Conservation (phyloP, 1,284 basidiomycete genomes). For the Pyrrhoderma lamaoense region DNA sequence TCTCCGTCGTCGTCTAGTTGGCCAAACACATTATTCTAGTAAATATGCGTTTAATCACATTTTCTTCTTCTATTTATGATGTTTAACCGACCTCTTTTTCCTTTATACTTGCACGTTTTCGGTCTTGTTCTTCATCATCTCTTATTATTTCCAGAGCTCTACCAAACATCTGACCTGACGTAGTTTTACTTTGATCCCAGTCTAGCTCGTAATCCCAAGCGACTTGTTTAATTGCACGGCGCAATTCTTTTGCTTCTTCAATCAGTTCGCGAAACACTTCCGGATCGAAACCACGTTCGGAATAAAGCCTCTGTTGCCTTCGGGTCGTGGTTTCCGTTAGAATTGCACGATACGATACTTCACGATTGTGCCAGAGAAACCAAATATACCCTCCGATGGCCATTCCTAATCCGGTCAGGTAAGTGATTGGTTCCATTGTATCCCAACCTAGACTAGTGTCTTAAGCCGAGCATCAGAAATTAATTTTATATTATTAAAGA, state of each 20-base stretch:
- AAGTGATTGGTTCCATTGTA: constrained; percentile 64
- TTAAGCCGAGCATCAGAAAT: constrained; percentile 22
- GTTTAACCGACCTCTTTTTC: constrained; percentile 10
- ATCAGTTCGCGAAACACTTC: constrained; percentile 53
- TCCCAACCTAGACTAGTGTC: constrained; percentile 39
- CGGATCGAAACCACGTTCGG: constrained; percentile 52
- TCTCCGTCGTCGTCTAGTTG: constrained; percentile 14
- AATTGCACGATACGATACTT: constrained; percentile 62
- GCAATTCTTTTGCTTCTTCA: constrained; percentile 42
- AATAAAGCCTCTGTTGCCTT: constrained; percentile 50
- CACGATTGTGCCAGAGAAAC: constrained; percentile 59
- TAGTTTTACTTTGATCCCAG: constrained; percentile 17
- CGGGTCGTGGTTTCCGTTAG: constrained; percentile 35
- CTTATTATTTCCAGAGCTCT: constrained; percentile 15
- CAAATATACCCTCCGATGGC: constrained; percentile 55
- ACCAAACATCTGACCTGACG: constrained; percentile 2
- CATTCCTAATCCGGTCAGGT: constrained; percentile 52
- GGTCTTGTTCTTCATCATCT: constrained; percentile 11
- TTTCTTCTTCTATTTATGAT: not conserved
- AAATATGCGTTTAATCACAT: not conserved
- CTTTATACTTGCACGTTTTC: not conserved
- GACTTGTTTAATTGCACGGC: constrained; percentile 49
- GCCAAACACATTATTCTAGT: not conserved
- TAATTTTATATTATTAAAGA: constrained; percentile 4
- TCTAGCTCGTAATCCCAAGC: constrained; percentile 50